A percentile compares a stretch with the other conserved stretches of the same genome.
phyloP scores from a whole-genome alignment of 176 grass and related monocot species.

The Carex myosuroides region DNA sequence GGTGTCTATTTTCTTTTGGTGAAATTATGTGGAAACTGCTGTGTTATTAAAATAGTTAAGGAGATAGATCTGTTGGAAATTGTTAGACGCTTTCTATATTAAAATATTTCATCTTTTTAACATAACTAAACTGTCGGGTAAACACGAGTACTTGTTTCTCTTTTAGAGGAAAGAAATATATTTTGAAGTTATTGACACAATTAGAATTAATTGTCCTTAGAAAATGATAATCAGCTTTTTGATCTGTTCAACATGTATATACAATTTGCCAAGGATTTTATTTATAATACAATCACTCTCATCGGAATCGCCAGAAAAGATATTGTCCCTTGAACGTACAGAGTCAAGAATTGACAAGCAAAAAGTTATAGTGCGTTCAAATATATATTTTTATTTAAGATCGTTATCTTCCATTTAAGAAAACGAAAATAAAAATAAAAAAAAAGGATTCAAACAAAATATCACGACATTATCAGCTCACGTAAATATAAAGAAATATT shows the following conservation, averaged over 20 bases:
- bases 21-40: too few species aligned
- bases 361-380: not conserved
- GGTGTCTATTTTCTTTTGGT: too few species aligned
- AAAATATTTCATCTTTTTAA: too few species aligned
- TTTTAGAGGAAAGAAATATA: not conserved
- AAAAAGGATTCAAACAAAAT: not conserved
- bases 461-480: not conserved
- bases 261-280: not conserved
- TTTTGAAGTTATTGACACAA: not conserved
- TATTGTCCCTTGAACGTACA: not conserved
- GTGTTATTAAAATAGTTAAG: too few species aligned
- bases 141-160: too few species aligned
- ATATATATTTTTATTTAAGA: not conserved
- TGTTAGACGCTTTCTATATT: too few species aligned
- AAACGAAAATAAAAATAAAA: not conserved
- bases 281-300: not conserved
- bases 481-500: not conserved
- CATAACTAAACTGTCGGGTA: too few species aligned
- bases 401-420: not conserved
- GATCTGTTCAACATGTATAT: not conserved
- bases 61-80: too few species aligned
- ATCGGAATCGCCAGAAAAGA: not conserved
- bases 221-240: not conserved
- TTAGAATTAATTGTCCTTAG: not conserved
- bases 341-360: constrained; percentile 13